Base-by-base conservation (phyloP, 1,139 yeast genomes). In the Oligophagozyma castellii region DNA sequence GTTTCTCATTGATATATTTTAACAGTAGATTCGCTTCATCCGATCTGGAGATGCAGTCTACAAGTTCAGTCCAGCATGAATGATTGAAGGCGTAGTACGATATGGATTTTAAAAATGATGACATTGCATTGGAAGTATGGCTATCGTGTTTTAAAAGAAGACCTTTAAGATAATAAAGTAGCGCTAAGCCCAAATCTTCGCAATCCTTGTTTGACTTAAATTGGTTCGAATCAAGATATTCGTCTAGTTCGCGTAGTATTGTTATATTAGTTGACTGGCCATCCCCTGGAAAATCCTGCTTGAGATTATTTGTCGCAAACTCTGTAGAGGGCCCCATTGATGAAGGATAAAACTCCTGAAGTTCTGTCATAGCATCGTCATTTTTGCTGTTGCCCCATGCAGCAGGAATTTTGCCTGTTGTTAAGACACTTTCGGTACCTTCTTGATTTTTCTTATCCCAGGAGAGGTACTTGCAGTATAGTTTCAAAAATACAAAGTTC, bases 1-100 rank as follows among this genome's bases (percentile, higher is more conserved):
- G n/a, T 11, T 32, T 30, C 20, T 40, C 36, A 16, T 53, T 47
- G 14, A 72, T 46, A 32, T 58, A 58, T 26, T 56, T 58, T 4
- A 73, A 46, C 14, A 75, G 56, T 5, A 53, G 50, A 8, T 63
- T 35, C 0, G 81, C 78, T 32, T 77, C 81, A 36, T 77, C 83
- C 30, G 73, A 62, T 16, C 73, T 65, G 4, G 67, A 57, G 12
- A 84, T 54, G 29, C 92, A 74, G 3, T 71, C 61, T 10, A 77
- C 59, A 22, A 89, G 59, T 46, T 89, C 96, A 36, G 68, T 67
- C 96, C 96, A 92, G 35, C 93, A 80, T 31, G 89, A 71, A 96
- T 96, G 89, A 46, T 89, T 89, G 51, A 67, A 79, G 0, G 95
- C 94, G 42, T 76, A 83, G 16, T 65, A 23, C 16, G 50, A 44